phyloP scores from a whole-genome alignment of 768 basidiomycete species.

The Agrocybe pediades region DNA sequence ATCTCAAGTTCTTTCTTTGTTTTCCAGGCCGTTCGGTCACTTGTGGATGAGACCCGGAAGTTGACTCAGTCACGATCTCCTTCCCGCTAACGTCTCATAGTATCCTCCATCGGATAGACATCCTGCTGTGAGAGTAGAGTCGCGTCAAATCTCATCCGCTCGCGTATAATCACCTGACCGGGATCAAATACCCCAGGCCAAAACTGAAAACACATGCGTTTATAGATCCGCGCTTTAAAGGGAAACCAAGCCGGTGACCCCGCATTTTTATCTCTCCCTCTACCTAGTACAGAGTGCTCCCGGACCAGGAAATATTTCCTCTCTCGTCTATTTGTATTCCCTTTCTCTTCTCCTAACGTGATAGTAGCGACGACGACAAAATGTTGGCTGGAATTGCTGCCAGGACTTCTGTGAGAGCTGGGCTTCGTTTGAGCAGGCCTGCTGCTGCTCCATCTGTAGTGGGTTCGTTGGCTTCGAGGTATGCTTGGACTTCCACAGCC shows the following conservation, averaged over 20 bases:
- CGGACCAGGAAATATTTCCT: not conserved
- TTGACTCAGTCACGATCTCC: too few species aligned
- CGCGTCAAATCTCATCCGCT: not conserved
- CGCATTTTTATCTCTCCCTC: too few species aligned
- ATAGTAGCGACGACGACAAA: not conserved
- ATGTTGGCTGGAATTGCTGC: not conserved
- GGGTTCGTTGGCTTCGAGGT: slow-evolving; percentile 13
- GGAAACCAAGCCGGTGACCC: not conserved
- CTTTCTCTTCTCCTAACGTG: not conserved
- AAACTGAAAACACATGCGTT: not conserved
- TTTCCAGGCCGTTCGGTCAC: not conserved
- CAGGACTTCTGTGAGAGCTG: not conserved
- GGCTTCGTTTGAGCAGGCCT: not conserved
- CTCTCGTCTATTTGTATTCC: too few species aligned
- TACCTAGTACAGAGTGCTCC: too few species aligned
- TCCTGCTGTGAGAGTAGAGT: not conserved
- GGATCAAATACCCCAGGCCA: not conserved
- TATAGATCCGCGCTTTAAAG: not conserved
- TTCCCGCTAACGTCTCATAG: too few species aligned
- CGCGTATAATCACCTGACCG: not conserved
- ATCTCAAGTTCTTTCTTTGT: not conserved
- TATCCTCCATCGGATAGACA: too few species aligned
- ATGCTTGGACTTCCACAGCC: not conserved
- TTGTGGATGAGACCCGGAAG: too few species aligned
- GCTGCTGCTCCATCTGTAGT: not conserved